Evolutionary conservation across 2,329 filamentous ascomycete species (phyloP), one percentile per base, ranked within the genome.

Genomic region (Colletotrichum tanaceti): DNA sequence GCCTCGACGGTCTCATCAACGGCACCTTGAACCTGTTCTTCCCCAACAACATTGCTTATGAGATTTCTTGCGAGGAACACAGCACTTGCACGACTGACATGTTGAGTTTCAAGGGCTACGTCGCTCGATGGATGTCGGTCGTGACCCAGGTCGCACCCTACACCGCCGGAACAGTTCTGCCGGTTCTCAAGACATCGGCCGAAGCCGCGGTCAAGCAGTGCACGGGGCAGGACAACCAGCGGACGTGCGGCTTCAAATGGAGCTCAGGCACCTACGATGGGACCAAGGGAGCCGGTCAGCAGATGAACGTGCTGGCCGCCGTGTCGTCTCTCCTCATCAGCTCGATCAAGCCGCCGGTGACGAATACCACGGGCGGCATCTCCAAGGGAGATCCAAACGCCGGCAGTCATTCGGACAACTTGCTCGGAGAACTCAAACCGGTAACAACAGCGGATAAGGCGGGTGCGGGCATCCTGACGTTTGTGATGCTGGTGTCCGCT

Each of bases 41-140:
- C 79, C 80, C 81, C 44, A 78, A 84, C 39, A 83, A 84, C 57
- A 82, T 90, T 72, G 86, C 90, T 74, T 84, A 82, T 52, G 90
- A 92, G 75, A 78, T 84, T 20, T 83, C 87, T 6, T 93, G 90
- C 77, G 89, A 91, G 72, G 73, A 74, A 49, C 79, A 80, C 6
- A 74, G 73, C 41, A 85, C 80, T 4, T 92, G 90, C 79, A 87
- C 87, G 71, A 84, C 84, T 50, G 90, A 92, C 72, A 88, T 91
- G 78, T 79, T 85, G 65, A 85, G 86, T 6, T 91, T 89, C 82
- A 90, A 90, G 73, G 88, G 87, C 16, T 85, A 88, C 58, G 77
- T 90, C 24, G 81, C 85, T 43, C 83, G 85, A 24, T 89, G 86
- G 84, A 83, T 90, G 72, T 84, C 84, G 9, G 79, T 83, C 50